A percentile compares a stretch with the other conserved stretches of the same genome.
phyloP scores from a whole-genome alignment of 805 yeast genomes.

The Starmerella asiatica region DNA sequence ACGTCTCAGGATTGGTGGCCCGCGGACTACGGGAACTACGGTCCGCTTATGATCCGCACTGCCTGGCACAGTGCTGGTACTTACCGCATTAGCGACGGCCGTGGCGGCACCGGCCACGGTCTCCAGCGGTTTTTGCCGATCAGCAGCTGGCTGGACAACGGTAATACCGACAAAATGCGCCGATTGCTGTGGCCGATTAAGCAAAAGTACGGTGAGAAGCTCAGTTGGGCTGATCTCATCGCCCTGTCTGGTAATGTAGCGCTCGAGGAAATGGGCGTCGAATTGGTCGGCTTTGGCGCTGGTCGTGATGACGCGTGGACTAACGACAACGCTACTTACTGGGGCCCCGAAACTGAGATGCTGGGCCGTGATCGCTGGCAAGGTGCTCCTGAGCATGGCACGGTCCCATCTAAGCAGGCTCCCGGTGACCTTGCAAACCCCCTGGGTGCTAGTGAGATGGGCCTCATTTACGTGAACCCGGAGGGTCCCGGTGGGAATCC shows the following conservation, averaged over 20 bases:
- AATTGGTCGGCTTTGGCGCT: constrained; percentile 13
- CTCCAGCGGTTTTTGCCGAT: constrained; percentile 17
- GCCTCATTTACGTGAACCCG: constrained; percentile 19
- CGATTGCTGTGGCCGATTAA: constrained; percentile 18
- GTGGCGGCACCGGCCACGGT: constrained; percentile 18
- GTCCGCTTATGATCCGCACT: constrained; percentile 17
- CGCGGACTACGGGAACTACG: constrained; percentile 18
- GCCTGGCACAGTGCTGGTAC: constrained; percentile 18
- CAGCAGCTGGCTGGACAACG: constrained; percentile 16
- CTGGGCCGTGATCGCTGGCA: constrained; percentile 15
- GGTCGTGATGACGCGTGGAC: constrained; percentile 17
- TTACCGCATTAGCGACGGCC: constrained; percentile 18
- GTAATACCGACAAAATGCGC: constrained; percentile 17
- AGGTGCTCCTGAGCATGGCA: neutral
- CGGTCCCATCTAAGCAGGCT: neutral
- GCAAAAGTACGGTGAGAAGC: constrained; percentile 18
- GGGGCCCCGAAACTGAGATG: constrained; percentile 14
- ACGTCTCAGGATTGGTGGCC: constrained; percentile 18
- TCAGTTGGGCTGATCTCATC: constrained; percentile 17
- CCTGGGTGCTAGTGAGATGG: constrained; percentile 10
- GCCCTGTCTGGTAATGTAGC: constrained; percentile 18
- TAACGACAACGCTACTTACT: constrained; percentile 13
- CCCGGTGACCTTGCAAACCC: constrained; percentile 13
- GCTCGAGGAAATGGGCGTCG: constrained; percentile 17
- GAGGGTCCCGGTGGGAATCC: constrained; percentile 17